Evolutionary conservation across 768 basidiomycete species (phyloP).

Genomic region (Collybia sp.): DNA sequence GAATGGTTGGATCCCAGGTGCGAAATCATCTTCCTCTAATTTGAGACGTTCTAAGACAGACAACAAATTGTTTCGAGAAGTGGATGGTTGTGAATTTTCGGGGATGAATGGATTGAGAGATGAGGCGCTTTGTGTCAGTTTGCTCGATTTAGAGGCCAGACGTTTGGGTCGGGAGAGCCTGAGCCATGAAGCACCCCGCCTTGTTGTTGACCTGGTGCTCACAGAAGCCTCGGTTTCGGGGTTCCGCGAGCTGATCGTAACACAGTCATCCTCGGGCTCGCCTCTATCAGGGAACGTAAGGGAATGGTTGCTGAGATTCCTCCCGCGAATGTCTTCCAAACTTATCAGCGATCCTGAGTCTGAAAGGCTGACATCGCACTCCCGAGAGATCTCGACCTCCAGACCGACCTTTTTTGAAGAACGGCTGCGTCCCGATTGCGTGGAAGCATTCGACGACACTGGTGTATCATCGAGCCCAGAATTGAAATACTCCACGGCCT

Average conservation of each 20-base stretch:
- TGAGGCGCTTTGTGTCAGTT: too few relatives aligned
- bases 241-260: slow-evolving; percentile 74
- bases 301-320: slow-evolving; percentile 55
- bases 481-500: slow-evolving; percentile 85
- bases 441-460: slow-evolving; percentile 67
- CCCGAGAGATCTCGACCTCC: slow-evolving; percentile 71
- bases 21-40: slow-evolving; percentile 40
- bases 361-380: slow-evolving; percentile 88
- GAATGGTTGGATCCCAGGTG: slow-evolving; percentile 37
- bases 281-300: slow-evolving; percentile 40
- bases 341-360: slow-evolving; percentile 83
- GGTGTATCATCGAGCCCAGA: slow-evolving; percentile 71
- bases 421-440: slow-evolving; percentile 66
- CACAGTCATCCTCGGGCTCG: slow-evolving; percentile 65
- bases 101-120: too few relatives aligned
- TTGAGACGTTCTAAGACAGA: slow-evolving; percentile 56
- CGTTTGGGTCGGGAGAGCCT: too few relatives aligned
- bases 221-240: slow-evolving; percentile 27
- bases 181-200: too few relatives aligned
- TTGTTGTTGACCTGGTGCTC: too few relatives aligned
- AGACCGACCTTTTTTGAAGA: slow-evolving; percentile 71
- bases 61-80: slow-evolving; percentile 35
- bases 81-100: too few relatives aligned
- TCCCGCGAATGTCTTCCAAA: slow-evolving; percentile 62
- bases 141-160: too few relatives aligned